These are phyloP conservation scores for Helicocarpus griseus DNA, from an alignment of 2,329 filamentous ascomycete species.

Conservation along the genomic window DNA sequence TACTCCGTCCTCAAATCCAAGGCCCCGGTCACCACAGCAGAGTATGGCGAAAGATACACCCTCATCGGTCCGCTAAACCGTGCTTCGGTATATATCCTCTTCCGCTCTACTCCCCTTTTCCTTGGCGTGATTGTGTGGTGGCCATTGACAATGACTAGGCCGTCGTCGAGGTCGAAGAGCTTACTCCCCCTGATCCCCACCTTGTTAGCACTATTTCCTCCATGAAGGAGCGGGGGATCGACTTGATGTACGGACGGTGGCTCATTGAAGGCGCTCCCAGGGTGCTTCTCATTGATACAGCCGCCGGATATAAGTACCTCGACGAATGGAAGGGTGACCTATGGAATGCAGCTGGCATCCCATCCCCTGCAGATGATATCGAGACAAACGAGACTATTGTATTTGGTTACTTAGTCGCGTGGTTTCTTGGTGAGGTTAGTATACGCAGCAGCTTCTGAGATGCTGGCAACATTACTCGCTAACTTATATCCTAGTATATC, in stretches of 20 bases:
- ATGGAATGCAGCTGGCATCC: slow-evolving; percentile 87
- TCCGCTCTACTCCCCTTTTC: neutral
- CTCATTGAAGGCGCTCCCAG: slow-evolving; percentile 92
- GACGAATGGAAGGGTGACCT: slow-evolving; percentile 96
- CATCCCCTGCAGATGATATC: slow-evolving; percentile 80
- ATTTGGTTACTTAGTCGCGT: slow-evolving; percentile 93
- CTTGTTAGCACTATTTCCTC: slow-evolving; percentile 74
- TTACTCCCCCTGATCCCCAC: slow-evolving; percentile 72
- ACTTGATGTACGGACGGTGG: slow-evolving; percentile 90
- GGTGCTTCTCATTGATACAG: slow-evolving; percentile 89
- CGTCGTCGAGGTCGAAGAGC: slow-evolving; percentile 92
- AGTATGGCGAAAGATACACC: slow-evolving; percentile 96
- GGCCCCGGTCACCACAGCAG: slow-evolving; percentile 90
- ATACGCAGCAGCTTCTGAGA: slow-evolving; percentile 11
- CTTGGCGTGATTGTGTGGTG: neutral
- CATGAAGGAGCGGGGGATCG: slow-evolving; percentile 84
- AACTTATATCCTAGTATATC: slow-evolving; percentile 64
- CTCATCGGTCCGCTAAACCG: slow-evolving; percentile 91
- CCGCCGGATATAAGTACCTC: slow-evolving; percentile 80
- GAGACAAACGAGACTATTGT: slow-evolving; percentile 97
- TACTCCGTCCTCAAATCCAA: slow-evolving; percentile 99
- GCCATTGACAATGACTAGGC: slow-evolving; percentile 46
- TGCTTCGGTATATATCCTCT: slow-evolving; percentile 54
- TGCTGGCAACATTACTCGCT: slow-evolving; percentile 17
- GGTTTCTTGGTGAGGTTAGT: slow-evolving; percentile 91